phyloP scores from a whole-genome alignment of 768 basidiomycete genomes.

The Fomitopsis serialis region DNA sequence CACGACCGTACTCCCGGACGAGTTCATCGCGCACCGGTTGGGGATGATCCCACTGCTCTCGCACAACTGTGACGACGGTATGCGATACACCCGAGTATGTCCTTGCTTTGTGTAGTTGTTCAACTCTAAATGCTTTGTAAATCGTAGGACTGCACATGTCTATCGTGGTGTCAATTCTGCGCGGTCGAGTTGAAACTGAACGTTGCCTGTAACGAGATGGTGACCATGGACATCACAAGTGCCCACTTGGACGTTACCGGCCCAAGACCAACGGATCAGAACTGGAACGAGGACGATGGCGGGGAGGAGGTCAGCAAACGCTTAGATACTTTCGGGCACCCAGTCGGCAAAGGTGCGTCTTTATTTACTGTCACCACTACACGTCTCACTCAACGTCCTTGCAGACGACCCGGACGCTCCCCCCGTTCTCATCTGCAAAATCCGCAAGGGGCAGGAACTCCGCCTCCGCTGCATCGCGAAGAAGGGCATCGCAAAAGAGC shows the following conservation, averaged over 20 bases:
- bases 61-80: constrained; percentile 82
- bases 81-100: constrained; percentile 71
- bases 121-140: not conserved
- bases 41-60: constrained; percentile 92
- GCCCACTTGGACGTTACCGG: constrained; percentile 62
- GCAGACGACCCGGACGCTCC: constrained; percentile 54
- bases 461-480: constrained; percentile 83
- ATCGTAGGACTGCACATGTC: constrained; percentile 84
- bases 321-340: constrained; percentile 68
- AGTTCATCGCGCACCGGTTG: constrained; percentile 93
- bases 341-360: constrained; percentile 77
- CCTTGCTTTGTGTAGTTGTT: not conserved
- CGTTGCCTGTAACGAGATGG: constrained; percentile 57
- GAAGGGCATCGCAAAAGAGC: constrained; percentile 97
- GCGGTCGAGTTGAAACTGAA: constrained; percentile 79
- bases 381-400: constrained; percentile 2
- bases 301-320: constrained; percentile 77
- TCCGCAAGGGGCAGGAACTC: constrained; percentile 91
- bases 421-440: constrained; percentile 85
- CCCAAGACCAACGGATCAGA: constrained; percentile 10
- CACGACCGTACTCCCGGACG: constrained; percentile 91
- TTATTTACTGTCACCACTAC: not conserved
- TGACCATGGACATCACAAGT: constrained; percentile 84
- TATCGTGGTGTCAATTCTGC: constrained; percentile 80
- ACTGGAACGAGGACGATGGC: constrained; percentile 31